Evolutionary conservation across 2,329 filamentous ascomycete species (phyloP), one percentile per base, ranked within the genome.

Genomic region (Diaporthe sp.): DNA sequence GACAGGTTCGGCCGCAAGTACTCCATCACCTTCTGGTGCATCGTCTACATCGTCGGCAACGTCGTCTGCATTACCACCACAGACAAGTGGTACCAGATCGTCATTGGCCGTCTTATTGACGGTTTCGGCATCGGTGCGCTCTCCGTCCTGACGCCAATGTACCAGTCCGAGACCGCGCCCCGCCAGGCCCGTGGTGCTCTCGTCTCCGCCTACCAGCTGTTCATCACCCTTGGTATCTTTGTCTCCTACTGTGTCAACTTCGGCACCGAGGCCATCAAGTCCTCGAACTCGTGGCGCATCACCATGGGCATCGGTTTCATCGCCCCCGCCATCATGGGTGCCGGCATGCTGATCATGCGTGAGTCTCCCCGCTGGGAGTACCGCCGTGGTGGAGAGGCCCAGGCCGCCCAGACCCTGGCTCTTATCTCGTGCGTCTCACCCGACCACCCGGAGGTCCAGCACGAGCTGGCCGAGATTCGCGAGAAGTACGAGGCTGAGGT

Each of bases 121-220:
- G 93, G 93, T 80, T 85, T 94, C 3, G 92, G 92, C 60, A 89
- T 94, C 39, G 93, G 93, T 58, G 92, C 88, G 71, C 86, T 94
- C 2, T 93, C 91, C 0, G 89, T 93, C 46, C 87, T 90, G 49
- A 91, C 93, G 2, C 92, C 92, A 75, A 91, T 93, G 87, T 93
- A 91, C 82, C 91, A 93, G 82, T 90, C 90, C 55, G 92, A 94
- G 80, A 91, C 87, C 71, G 87, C 90, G 2, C 92, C 92, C 5
- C 87, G 88, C 25, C 87, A 91, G 79, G 92, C 93, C 76, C 83
- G 83, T 76, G 83, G 83, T 71, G 82, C 83, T 61, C 79, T 84
- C 73, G 79, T 82, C 39, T 79, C 80, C 34, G 81, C 80, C 44
- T 82, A 82, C 79, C 81, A 82, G 72, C 80, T 82, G 77, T 82